Conservation (phyloP, 306 rosid genomes). For the Vachellia pachyceras region DNA sequence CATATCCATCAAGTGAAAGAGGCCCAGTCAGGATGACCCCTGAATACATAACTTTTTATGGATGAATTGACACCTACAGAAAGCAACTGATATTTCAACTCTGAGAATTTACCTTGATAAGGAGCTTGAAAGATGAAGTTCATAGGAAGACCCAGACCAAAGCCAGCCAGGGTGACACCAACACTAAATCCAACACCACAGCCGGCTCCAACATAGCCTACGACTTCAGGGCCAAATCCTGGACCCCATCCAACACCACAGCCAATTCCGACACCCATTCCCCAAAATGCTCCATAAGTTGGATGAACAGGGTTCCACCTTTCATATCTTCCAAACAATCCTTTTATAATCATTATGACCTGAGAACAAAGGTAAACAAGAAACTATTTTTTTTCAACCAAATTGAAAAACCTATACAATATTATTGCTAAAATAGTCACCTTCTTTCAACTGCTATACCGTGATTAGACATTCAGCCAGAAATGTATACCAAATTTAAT, state of each 20-base stretch:
- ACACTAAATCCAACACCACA: constrained; percentile 94
- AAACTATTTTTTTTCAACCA: not conserved
- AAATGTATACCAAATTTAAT: not conserved
- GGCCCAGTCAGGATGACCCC: constrained; percentile 15
- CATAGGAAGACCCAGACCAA: constrained; percentile 91
- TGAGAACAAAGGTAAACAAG: constrained; percentile 37
- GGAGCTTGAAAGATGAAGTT: constrained; percentile 63
- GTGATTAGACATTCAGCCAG: not conserved
- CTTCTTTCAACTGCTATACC: not conserved
- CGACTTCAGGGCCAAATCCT: constrained; percentile 97
- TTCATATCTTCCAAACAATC: constrained; percentile 71
- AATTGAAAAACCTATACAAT: not conserved
- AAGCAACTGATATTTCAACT: constrained; percentile 13
- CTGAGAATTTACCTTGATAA: constrained; percentile 58
- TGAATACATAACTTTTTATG: not conserved
- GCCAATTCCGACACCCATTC: constrained; percentile 94
- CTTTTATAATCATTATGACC: constrained; percentile 90
- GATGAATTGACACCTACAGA: constrained; percentile 23
- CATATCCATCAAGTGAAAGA: constrained; percentile 16
- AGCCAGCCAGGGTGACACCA: constrained; percentile 79
- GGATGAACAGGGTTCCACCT: constrained; percentile 99
- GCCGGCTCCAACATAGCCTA: constrained; percentile 96
- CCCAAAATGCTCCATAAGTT: constrained; percentile 91
- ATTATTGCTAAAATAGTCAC: not conserved
- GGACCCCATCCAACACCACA: constrained; percentile 99